These are phyloP conservation scores for Ganoderma lucidum DNA, from an alignment of 1,284 basidiomycete genomes.

Conservation along the genomic window DNA sequence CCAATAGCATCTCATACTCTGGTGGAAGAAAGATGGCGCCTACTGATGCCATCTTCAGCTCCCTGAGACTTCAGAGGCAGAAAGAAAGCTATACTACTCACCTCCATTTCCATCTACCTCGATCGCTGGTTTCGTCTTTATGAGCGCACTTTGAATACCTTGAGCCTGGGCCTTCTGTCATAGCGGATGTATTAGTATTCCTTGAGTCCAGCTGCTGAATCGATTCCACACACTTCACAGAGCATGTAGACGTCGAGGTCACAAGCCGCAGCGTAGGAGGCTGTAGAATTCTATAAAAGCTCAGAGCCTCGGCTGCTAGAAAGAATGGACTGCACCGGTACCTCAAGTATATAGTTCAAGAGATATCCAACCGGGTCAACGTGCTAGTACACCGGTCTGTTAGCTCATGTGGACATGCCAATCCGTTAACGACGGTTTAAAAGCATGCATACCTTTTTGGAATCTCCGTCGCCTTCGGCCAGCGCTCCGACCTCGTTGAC, in stretches of 20 bases:
- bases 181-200: no score
- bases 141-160: not conserved
- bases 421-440: no score
- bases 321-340: not conserved
- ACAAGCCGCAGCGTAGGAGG: not conserved
- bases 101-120: not conserved
- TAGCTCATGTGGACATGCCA: no score
- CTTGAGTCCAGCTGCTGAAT: not conserved
- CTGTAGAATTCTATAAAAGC: not conserved
- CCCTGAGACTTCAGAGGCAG: not conserved
- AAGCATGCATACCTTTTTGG: not conserved
- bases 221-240: not conserved
- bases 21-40: not conserved
- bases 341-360: not conserved
- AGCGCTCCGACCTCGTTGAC: not conserved
- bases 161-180: not conserved
- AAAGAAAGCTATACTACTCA: not conserved
- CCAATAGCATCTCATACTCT: no score
- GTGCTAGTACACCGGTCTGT: not conserved
- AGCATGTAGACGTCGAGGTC: not conserved
- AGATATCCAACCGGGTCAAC: not conserved
- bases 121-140: not conserved
- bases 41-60: not conserved
- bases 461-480: not conserved
- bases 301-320: not conserved